These are phyloP conservation scores for Cercospora zeae-maydis DNA, from an alignment of 2,329 filamentous ascomycete species.

Conservation along the genomic window DNA sequence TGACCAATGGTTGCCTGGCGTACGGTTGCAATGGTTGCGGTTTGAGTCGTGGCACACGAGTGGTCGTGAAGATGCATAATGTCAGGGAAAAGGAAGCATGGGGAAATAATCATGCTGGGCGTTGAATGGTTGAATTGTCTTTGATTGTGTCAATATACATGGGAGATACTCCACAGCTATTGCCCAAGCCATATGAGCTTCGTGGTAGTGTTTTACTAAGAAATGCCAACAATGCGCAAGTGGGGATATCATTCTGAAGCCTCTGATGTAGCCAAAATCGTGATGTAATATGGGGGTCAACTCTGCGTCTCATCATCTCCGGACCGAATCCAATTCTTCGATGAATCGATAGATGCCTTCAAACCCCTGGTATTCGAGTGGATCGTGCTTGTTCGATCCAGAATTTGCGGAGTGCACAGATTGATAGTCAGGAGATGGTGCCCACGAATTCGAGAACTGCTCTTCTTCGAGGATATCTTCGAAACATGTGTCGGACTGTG, in stretches of 20 bases:
- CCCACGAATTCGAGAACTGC: constrained; percentile 50
- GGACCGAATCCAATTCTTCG: constrained; percentile 57
- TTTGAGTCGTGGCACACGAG: not conserved
- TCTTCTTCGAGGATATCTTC: constrained; percentile 35
- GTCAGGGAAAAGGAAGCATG: not conserved
- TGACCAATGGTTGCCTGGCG: not conserved
- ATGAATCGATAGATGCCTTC: constrained; percentile 66
- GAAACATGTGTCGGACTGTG: constrained; percentile 32
- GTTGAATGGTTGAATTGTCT: not conserved
- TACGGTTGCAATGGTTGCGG: not conserved
- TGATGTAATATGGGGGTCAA: no score
- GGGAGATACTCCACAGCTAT: not conserved
- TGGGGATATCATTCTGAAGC: constrained; percentile 13
- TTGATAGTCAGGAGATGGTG: constrained; percentile 53
- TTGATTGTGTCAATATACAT: not conserved
- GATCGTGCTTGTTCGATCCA: constrained; percentile 38
- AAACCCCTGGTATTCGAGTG: constrained; percentile 59
- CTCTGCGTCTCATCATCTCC: constrained; percentile 26
- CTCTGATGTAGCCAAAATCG: constrained; percentile 5
- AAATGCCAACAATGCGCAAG: not conserved
- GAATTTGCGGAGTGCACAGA: constrained; percentile 53
- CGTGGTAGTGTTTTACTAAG: not conserved
- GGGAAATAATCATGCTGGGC: not conserved
- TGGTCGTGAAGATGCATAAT: not conserved
- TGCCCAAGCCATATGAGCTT: not conserved